phyloP scores from a whole-genome alignment of 257 asterid genomes.

The Cordia subcordata region DNA sequence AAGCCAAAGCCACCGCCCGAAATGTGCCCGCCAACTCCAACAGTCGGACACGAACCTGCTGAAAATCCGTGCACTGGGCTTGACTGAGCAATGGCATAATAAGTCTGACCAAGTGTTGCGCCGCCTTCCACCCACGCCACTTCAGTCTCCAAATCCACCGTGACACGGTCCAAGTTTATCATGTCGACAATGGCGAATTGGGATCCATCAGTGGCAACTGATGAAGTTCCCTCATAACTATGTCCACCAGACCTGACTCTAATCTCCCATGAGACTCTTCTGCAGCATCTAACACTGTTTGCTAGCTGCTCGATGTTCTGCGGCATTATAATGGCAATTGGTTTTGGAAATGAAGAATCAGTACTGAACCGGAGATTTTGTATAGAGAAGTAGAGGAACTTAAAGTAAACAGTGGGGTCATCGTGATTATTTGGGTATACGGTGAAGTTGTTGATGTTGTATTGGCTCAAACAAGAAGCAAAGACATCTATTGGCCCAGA shows the following conservation, averaged over 20 bases:
- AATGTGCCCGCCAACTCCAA: conserved; percentile 72
- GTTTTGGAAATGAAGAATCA: conserved; percentile 40
- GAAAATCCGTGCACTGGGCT: conserved; percentile 45
- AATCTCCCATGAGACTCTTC: conserved; percentile 35
- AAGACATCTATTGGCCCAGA: conserved; percentile 16
- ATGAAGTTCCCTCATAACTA: conserved; percentile 74
- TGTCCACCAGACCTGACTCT: conserved; percentile 75
- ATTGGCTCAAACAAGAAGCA: conserved; percentile 40
- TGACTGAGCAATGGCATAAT: conserved; percentile 39
- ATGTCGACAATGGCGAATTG: conserved; percentile 56
- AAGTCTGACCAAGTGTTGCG: conserved; percentile 64
- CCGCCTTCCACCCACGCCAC: conserved; percentile 68
- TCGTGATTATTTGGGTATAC: conserved; percentile 22
- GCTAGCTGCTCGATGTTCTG: conserved; percentile 45
- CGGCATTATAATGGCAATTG: conserved; percentile 52
- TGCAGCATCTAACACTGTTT: conserved; percentile 37
- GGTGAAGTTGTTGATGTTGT: conserved; percentile 42
- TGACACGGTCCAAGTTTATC: conserved; percentile 40
- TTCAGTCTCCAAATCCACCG: conserved; percentile 33
- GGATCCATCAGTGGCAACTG: conserved; percentile 33
- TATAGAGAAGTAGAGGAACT: conserved; percentile 55
- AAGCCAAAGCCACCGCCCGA: conserved; percentile 73
- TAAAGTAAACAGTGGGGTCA: conserved; percentile 26
- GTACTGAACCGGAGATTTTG: conserved; percentile 61
- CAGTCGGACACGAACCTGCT: conserved; percentile 81